Conservation (phyloP, 2,329 filamentous ascomycete genomes). For the Paraconiothyrium sp. region DNA sequence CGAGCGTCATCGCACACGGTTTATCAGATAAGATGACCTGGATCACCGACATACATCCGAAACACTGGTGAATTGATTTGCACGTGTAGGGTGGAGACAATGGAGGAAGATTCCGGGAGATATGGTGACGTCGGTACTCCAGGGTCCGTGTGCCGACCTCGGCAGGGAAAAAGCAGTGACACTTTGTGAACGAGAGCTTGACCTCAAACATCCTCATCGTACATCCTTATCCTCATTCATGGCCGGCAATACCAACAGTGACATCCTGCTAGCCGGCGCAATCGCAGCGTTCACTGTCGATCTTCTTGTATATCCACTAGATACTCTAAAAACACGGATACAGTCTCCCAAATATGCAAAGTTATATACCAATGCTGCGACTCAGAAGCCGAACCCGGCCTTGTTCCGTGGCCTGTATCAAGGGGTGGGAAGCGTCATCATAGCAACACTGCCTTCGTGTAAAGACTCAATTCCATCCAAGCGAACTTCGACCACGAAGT, state of each 20-base stretch:
- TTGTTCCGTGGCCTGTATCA: slow-evolving; percentile 83
- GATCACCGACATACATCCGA: slow-evolving; percentile 13
- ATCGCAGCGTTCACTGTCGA: slow-evolving; percentile 88
- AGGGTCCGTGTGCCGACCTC: slow-evolving; percentile 20
- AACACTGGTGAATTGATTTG: slow-evolving; percentile 12
- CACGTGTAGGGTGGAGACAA: slow-evolving; percentile 10
- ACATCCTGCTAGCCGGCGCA: slow-evolving; percentile 74
- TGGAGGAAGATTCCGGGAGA: slow-evolving; percentile 16
- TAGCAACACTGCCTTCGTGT: slow-evolving; percentile 91
- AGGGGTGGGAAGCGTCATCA: slow-evolving; percentile 82
- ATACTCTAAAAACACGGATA: slow-evolving; percentile 87
- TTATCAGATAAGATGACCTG: slow-evolving; percentile 14
- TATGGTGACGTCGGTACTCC: slow-evolving; percentile 29
- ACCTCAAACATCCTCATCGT: slow-evolving; percentile 6
- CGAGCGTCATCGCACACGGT: neutral
- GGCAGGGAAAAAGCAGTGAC: slow-evolving; percentile 12
- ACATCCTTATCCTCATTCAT: slow-evolving; percentile 21
- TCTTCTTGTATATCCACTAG: slow-evolving; percentile 84
- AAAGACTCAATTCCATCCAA: slow-evolving; percentile 10
- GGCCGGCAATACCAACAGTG: slow-evolving; percentile 56
- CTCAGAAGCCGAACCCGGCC: slow-evolving; percentile 63
- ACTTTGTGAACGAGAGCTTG: neutral
- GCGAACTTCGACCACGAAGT: slow-evolving; percentile 23
- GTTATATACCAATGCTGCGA: slow-evolving; percentile 68
- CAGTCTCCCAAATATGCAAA: slow-evolving; percentile 80